Evolutionary conservation across 805 yeast genomes (phyloP), one percentile per base, ranked within the genome.

Genomic region (Saccharomycopsis olivae): DNA sequence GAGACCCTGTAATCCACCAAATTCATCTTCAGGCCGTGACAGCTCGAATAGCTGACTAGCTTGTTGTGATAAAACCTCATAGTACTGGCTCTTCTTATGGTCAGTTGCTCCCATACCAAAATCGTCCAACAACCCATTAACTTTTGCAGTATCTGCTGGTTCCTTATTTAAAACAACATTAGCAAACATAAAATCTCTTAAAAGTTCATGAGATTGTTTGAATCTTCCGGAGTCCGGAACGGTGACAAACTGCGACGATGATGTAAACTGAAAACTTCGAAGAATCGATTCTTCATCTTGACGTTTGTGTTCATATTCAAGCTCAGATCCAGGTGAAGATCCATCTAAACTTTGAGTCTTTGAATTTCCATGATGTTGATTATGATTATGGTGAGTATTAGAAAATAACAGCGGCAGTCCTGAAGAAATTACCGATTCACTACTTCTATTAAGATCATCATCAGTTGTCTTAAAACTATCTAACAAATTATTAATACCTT

Each of bases 251-350:
- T 38, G 36, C 19, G 46, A 35, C 10, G 40, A 30, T 3, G 35
- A 36, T 5, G 38, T 38, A 30, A 37, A 40, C 27, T 44, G 48
- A 32, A 44, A 41, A 15, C 37, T 41, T 15, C 28, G 37, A 11
- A 44, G 24, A 2, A 44, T 16, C 11, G 21, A n/a, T 8, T 44
- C 44, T 29, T 44, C 44, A 20, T 37, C 31, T 5, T 10, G 5
- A 9, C 15, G 8, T n/a, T 28, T 28, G 10, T 28, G 30, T 6
- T 28, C 18, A 29, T 16, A 14, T 30, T 30, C 38, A 19, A 19
- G 13, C 3, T 33, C 38, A 11, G 42, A 38, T 16, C 17, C 18
- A 6, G 33, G 33, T 4, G 46, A 42, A 10, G 39, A 25, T 6
- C 25, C 16, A 9, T 14, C 28, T n/a, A 10, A 9, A 18, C 18